A percentile compares a stretch with the other conserved stretches of the same genome.
Evolutionary conservation across 345 rosid genomes (phyloP).

Genomic region (Rhodamnia rubescens): DNA sequence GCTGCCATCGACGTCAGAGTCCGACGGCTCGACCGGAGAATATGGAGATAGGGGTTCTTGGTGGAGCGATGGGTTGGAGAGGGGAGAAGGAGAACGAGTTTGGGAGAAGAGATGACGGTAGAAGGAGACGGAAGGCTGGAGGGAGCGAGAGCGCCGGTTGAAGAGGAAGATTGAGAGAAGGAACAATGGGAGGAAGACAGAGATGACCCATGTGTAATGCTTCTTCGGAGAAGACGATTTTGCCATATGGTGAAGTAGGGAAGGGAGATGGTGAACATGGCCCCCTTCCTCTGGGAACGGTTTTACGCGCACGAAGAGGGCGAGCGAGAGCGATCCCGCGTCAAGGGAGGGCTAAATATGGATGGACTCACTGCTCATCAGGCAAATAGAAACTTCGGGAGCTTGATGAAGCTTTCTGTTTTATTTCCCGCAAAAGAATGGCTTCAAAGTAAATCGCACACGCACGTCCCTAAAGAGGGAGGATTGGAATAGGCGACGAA

Average conservation of each 20-base stretch:
- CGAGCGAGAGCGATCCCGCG: background rate
- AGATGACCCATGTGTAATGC: conserved; percentile 15
- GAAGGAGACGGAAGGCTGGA: conserved; percentile 10
- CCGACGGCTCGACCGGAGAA: background rate
- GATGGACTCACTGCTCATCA: too few relatives aligned
- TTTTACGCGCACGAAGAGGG: background rate
- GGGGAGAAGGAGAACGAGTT: background rate
- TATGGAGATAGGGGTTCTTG: background rate
- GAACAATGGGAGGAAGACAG: conserved; percentile 30
- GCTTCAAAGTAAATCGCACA: too few relatives aligned
- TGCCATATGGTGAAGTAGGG: conserved; percentile 26
- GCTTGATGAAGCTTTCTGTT: too few relatives aligned
- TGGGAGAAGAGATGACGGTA: conserved; percentile 7
- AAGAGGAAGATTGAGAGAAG: conserved; percentile 39
- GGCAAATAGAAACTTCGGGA: too few relatives aligned
- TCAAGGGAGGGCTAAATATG: background rate
- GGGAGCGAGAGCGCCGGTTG: conserved; percentile 30
- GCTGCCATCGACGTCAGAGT: background rate
- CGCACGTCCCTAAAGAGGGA: too few relatives aligned
- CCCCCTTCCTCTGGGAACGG: background rate
- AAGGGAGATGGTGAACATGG: background rate
- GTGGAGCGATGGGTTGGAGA: conserved; percentile 1
- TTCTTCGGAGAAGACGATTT: conserved; percentile 10
- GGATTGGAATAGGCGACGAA: too few relatives aligned
- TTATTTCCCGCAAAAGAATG: too few relatives aligned